phyloP scores from a whole-genome alignment of 371 early-diverging fungal genomes.

The Actinomortierella ambigua region DNA sequence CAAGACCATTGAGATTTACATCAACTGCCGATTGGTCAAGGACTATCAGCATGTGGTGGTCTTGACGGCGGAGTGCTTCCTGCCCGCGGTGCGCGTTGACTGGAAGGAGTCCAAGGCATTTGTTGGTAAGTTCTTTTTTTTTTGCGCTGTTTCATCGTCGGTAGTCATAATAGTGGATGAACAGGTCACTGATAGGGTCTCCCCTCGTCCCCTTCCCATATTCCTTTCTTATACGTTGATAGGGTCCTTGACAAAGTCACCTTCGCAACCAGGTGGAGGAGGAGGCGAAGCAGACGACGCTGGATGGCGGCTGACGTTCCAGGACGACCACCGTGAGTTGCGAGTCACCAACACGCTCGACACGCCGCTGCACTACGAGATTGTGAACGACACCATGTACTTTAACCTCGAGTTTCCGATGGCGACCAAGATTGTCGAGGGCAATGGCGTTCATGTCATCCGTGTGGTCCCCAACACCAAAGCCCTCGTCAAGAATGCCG shows the following conservation, averaged over 20 bases:
- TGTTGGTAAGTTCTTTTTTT: constrained; percentile 33
- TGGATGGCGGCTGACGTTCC: constrained; percentile 37
- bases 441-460: constrained; percentile 37
- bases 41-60: constrained; percentile 72
- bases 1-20: constrained; percentile 65
- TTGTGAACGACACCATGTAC: constrained; percentile 70
- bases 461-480: constrained; percentile 57
- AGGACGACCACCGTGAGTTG: constrained; percentile 41
- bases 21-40: constrained; percentile 77
- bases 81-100: constrained; percentile 52
- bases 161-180: not conserved
- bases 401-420: constrained; percentile 58
- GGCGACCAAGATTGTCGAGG: constrained; percentile 34
- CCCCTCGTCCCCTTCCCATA: not conserved
- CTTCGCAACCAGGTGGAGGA: constrained; percentile 4
- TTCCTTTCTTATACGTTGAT: constrained; percentile 2
- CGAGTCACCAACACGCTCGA: constrained; percentile 54
- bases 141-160: not conserved
- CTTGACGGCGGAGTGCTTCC: constrained; percentile 60
- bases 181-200: not conserved
- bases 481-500: constrained; percentile 54
- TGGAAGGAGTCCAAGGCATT: constrained; percentile 47
- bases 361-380: constrained; percentile 57
- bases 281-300: constrained; percentile 28
- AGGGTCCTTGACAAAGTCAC: not conserved